These are phyloP conservation scores for Neltuma alba DNA, from an alignment of 306 rosid genomes.

Conservation along the genomic window DNA sequence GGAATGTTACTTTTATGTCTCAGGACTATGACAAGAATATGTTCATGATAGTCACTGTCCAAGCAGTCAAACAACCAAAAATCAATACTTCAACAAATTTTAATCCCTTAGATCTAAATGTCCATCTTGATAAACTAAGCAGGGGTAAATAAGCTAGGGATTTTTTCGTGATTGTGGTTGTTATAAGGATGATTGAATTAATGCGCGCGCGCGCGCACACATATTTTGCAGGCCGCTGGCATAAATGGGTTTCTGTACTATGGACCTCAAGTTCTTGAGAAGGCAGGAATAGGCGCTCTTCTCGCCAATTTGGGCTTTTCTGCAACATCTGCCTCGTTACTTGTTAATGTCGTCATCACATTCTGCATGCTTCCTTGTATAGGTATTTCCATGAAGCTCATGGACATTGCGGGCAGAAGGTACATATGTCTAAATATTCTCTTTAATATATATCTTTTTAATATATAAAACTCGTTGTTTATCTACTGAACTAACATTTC, in stretches of 20 bases:
- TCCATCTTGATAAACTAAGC: no score
- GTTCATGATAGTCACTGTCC: no score
- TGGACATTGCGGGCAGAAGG: conserved; percentile 81
- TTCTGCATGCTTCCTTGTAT: conserved; percentile 79
- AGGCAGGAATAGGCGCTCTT: conserved; percentile 65
- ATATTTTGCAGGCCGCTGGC: conserved; percentile 58
- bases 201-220: neutral
- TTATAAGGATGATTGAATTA: neutral
- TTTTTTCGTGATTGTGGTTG: neutral
- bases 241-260: conserved; percentile 72
- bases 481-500: neutral
- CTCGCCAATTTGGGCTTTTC: conserved; percentile 51
- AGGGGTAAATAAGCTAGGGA: no score
- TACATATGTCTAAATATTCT: conserved; percentile 25
- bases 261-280: conserved; percentile 65
- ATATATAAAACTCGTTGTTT: neutral
- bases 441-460: neutral
- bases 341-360: conserved; percentile 52
- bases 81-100: no score
- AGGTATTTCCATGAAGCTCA: conserved; percentile 61
- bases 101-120: no score
- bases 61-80: no score
- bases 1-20: no score
- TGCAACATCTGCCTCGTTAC: conserved; percentile 53
- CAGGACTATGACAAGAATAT: no score